Conservation (phyloP, 768 basidiomycete species). For the Macrolepiota fuliginosa region DNA sequence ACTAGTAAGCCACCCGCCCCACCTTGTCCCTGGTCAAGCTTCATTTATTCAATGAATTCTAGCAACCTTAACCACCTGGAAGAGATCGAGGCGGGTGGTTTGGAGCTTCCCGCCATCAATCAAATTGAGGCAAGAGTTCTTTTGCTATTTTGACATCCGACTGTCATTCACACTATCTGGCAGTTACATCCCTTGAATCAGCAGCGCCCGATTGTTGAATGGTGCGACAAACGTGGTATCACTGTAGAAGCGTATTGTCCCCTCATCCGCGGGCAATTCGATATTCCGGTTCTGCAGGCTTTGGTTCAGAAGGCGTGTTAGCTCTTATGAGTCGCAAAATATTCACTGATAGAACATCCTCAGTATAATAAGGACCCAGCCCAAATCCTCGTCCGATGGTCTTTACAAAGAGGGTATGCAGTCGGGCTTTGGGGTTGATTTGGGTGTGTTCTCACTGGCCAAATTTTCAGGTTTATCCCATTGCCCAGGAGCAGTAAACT, state of each 20-base stretch:
- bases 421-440: neutral
- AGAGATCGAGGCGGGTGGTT: conserved; percentile 62
- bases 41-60: neutral
- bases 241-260: conserved; percentile 75
- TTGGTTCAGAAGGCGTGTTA: conserved; percentile 57
- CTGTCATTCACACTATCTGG: neutral
- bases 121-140: conserved; percentile 63
- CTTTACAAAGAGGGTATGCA: conserved; percentile 68
- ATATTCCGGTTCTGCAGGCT: conserved; percentile 48
- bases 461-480: conserved; percentile 61
- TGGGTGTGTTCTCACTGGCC: neutral
- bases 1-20: conserved; percentile 52
- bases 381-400: conserved; percentile 89
- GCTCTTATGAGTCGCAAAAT: neutral
- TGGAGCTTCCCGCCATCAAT: conserved; percentile 68
- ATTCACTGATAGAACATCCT: neutral
- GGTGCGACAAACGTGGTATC: conserved; percentile 60
- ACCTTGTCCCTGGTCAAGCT: neutral
- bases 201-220: conserved; percentile 73
- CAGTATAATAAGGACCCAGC: conserved; percentile 64
- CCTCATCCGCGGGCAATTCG: conserved; percentile 59
- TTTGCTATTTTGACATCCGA: neutral
- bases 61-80: conserved; percentile 71
- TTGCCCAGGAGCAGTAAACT: conserved; percentile 80
- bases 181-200: conserved; percentile 82